Conservation (phyloP, 768 basidiomycete genomes). For the Kondoa subrosea region DNA sequence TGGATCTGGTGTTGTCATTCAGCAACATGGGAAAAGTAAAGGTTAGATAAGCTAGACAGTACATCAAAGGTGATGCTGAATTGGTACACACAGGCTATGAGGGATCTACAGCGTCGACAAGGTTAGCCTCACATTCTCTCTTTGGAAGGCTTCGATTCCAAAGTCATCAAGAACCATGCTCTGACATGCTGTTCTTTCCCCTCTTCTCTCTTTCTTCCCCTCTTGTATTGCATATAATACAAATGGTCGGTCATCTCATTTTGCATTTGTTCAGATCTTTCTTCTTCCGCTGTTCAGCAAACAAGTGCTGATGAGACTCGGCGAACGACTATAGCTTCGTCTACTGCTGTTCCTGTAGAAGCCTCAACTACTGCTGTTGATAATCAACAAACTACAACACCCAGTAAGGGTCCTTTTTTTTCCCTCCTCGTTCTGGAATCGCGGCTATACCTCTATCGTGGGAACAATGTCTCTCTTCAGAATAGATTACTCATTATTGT, state of each 20-base stretch:
- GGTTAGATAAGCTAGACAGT: too few relatives aligned
- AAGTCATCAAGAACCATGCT: not conserved
- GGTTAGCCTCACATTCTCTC: not conserved
- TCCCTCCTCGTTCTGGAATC: not conserved
- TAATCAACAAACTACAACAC: too few relatives aligned
- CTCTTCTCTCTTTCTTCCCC: not conserved
- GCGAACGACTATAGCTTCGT: not conserved
- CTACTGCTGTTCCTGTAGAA: not conserved
- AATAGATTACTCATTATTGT: not conserved
- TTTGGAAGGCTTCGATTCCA: too few relatives aligned
- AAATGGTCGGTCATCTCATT: not conserved
- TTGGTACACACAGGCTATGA: too few relatives aligned
- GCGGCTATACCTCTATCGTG: not conserved
- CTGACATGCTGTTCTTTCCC: not conserved
- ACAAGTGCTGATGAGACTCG: not conserved
- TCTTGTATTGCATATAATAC: not conserved
- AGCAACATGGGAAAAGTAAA: too few relatives aligned
- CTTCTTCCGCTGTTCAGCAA: not conserved
- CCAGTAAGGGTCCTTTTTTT: not conserved
- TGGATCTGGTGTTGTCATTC: too few relatives aligned
- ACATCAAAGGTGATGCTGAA: too few relatives aligned
- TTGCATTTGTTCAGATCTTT: not conserved
- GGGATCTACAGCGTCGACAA: too few relatives aligned
- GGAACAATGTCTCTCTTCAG: too few relatives aligned
- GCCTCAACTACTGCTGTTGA: not conserved